Evolutionary conservation across 2,329 filamentous ascomycete species (phyloP), one percentile per base, ranked within the genome.

Genomic region (Aspergillus texensis): DNA sequence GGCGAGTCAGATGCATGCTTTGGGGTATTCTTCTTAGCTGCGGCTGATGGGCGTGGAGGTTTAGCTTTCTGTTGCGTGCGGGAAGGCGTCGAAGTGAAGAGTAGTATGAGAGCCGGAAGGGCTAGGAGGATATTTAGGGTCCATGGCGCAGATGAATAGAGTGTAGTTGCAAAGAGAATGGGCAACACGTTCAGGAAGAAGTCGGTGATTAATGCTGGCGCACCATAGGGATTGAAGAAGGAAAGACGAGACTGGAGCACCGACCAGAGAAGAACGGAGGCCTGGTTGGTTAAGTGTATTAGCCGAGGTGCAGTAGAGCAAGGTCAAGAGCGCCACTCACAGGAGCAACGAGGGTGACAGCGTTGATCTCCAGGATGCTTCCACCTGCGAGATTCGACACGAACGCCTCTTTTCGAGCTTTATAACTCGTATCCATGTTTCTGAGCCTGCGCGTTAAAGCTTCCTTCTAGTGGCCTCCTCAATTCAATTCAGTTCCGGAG

Each of bases 381-480:
- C 95, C 93, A 46, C 95, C 95, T 8, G 90, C 89, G 34, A 97
- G 87, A 77, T 93, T 92, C 60, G 94, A 97, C 74, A 99, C 95
- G 77, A 97, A 97, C 75, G 93, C 93, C 83, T 96, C 94, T 82
- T 99, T 99, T 70, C 91, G 85, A 73, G 91, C 87, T 81, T 97
- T 99, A 83, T 97, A 97, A 79, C 85, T 89, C 59, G 74, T 68
- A 50, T 77, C 75, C 78, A 78, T 79, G 10, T 57, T 72, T 43
- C 36, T 32, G 26, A 10, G n/a, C 9, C n/a, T 34, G 24, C 2
- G 10, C n/a, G 32, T 34, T 55, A 4, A 21, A 36, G 32, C 48
- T 14, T 30, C 28, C 16, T 52, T 52, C 28, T 10, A n/a, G 24
- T 12, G 19, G 6, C 57, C 39, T 36, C 48, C 32, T 53, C 48